Conservation (phyloP, 108 stramenopile species). For the Skeletonema marinoi region DNA sequence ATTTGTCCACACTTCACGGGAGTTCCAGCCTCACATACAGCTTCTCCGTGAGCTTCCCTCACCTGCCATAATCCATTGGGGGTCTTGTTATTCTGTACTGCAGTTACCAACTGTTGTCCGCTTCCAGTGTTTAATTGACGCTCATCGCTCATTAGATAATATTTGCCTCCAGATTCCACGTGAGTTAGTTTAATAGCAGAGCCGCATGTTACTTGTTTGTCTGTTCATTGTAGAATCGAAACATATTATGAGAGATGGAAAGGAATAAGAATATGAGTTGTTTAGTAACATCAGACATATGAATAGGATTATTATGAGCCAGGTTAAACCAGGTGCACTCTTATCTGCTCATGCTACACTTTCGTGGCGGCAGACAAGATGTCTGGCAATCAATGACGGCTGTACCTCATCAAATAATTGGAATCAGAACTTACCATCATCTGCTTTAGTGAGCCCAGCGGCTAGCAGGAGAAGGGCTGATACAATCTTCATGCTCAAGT, state of each 20-base stretch:
- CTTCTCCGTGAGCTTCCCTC: slow-evolving; percentile 56
- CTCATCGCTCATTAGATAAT: slow-evolving; percentile 45
- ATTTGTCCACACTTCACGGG: slow-evolving; percentile 61
- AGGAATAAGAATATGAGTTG: background rate
- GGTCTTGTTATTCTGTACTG: slow-evolving; percentile 34
- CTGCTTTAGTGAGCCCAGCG: background rate
- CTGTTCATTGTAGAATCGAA: slow-evolving; percentile 1
- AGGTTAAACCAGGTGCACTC: no score
- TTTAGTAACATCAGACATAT: background rate
- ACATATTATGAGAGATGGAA: background rate
- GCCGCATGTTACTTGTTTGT: slow-evolving; percentile 78
- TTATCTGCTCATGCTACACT: no score
- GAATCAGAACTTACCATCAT: background rate
- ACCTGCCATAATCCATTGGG: slow-evolving; percentile 74
- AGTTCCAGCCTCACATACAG: slow-evolving; percentile 36
- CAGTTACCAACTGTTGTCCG: slow-evolving; percentile 88
- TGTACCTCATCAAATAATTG: background rate
- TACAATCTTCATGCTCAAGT: background rate
- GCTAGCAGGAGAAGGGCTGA: background rate
- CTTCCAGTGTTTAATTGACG: slow-evolving; percentile 37
- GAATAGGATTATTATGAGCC: no score
- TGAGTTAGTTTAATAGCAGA: slow-evolving; percentile 81
- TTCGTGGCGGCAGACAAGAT: no score
- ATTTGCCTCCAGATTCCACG: slow-evolving; percentile 55
- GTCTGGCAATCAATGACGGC: no score